Base-by-base conservation (phyloP, 768 basidiomycete genomes). In the Nevesoporus exiguus region DNA sequence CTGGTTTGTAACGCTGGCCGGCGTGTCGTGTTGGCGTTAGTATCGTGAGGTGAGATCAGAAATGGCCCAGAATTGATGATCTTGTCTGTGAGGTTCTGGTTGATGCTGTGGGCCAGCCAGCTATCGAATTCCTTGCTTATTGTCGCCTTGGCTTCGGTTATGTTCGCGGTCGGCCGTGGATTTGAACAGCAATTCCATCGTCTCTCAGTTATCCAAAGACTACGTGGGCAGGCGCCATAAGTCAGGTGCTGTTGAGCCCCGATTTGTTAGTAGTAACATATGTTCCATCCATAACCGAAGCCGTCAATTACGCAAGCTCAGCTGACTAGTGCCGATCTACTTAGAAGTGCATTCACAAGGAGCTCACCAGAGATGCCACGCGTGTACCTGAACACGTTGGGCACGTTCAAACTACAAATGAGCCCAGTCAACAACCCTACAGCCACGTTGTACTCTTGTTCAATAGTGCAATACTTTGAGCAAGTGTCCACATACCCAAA, bases 401-500 rank as follows among this genome's bases (percentile, higher is more conserved):
- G 51, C 45, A 22, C 45, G 27, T 58, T 55, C 19, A 55, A 61
- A 56, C 80, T 80, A 7, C 75, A 75, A 2, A 76, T 74, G 21
- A 69, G 66, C n/a, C 61, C 65, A 21, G 72, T 55, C 33, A 81
- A 70, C 2, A 74, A 69, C 1, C 69, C 47, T 15, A 54, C 52
- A 14, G 74, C 76, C 17, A 74, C 74, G 9, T 57, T 40, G 3
- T 58, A 55, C 49, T 77, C 74, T 44, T 78, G 63, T 7, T 70
- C 56, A 57, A 80, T 77, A 21, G 75, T 77, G 62, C 74, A 72
- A 62, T 81, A 82, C 46, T 76, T 66, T 4, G 78, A 77, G 61
- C 78, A 81, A 6, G 78, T 76, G 37, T 66, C 67, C 5, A 79
- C 80, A 54, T 75, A 81, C 14, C 74, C 75, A 36, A 73, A 72